Conservation (phyloP, 208 protist species). For the Trichomonas tenax region DNA sequence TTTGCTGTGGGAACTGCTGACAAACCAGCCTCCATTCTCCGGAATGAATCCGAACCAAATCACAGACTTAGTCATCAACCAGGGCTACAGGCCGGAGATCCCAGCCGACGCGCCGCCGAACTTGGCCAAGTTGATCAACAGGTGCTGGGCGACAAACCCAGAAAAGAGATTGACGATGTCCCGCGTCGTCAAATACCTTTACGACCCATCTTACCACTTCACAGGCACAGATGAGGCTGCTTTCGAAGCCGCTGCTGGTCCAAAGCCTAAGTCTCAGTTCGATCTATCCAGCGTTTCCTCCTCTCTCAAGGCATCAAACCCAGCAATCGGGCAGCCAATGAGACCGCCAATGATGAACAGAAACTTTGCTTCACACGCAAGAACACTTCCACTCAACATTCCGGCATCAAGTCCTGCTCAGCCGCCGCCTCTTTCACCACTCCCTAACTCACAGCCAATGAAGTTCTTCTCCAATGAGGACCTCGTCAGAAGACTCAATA, state of each 20-base stretch:
- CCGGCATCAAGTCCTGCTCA: too few species aligned
- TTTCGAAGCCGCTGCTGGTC: background rate
- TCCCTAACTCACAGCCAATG: too few species aligned
- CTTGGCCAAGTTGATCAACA: background rate
- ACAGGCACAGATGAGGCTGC: background rate
- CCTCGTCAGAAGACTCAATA: too few species aligned
- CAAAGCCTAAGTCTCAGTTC: background rate
- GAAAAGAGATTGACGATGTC: background rate
- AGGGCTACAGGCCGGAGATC: background rate
- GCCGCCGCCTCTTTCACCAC: too few species aligned
- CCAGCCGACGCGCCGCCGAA: background rate
- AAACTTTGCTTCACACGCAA: too few species aligned
- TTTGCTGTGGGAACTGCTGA: constrained; percentile 7
- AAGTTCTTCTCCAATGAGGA: too few species aligned
- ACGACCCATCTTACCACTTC: background rate
- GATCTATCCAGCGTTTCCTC: too few species aligned
- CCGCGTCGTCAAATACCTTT: background rate
- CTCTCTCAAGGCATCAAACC: too few species aligned
- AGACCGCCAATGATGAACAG: too few species aligned
- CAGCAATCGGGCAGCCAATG: too few species aligned
- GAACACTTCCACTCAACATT: too few species aligned
- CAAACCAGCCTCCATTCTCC: background rate
- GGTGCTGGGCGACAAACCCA: background rate
- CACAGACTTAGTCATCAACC: background rate
- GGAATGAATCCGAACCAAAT: background rate